Percentiles rank a stretch among this genome's conserved stretches.
Conservation (phyloP, 345 rosid species). For the Populus ilicifolia region DNA sequence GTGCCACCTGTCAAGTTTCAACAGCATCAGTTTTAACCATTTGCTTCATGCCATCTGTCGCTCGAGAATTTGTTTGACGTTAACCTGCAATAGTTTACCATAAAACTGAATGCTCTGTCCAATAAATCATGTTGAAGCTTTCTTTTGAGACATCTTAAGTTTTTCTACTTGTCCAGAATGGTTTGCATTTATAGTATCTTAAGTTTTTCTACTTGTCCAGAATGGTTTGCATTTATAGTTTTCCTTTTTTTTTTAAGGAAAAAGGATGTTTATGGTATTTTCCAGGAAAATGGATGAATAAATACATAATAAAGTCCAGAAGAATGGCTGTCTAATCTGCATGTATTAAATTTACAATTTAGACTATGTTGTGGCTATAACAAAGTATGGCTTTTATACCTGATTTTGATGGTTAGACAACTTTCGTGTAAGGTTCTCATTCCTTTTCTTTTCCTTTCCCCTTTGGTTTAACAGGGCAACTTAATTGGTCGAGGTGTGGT, state of each 20-base stretch:
- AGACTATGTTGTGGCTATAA: neutral
- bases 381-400: neutral
- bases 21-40: neutral
- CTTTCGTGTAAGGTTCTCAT: neutral
- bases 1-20: neutral
- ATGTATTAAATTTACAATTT: neutral
- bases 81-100: too few species aligned
- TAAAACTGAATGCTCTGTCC: too few species aligned
- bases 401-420: neutral
- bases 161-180: neutral
- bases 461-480: constrained; percentile 59
- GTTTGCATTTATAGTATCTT: neutral
- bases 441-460: neutral
- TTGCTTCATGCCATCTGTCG: neutral
- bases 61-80: neutral
- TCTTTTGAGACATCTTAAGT: neutral
- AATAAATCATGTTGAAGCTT: neutral
- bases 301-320: neutral
- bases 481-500: constrained; percentile 82
- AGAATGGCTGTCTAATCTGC: neutral
- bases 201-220: neutral
- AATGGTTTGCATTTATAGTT: neutral
- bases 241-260: neutral
- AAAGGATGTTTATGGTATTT: neutral
- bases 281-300: neutral